A percentile compares a stretch with the other conserved stretches of the same genome.
Evolutionary conservation across 441 rosid genomes (phyloP).

Genomic region (Geranium incanum): DNA sequence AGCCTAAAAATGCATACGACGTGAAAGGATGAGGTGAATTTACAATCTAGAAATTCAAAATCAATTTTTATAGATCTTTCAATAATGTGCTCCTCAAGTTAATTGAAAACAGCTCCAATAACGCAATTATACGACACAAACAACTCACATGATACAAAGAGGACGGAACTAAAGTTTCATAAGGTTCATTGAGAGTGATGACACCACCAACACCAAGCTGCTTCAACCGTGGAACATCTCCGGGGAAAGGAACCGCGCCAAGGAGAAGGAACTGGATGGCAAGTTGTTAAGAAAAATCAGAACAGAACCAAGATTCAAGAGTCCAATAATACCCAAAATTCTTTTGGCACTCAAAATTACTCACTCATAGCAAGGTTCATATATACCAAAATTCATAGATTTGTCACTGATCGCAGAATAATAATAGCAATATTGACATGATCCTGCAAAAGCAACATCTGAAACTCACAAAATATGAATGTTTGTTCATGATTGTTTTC

Average conservation of each 20-base stretch:
- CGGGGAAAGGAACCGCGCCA: conserved; percentile 79
- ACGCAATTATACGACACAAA: not conserved
- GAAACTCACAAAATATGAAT: not conserved
- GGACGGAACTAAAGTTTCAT: conserved; percentile 64
- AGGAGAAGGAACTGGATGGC: conserved; percentile 47
- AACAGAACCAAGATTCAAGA: not conserved
- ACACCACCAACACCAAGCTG: conserved; percentile 66
- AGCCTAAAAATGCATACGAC: conserved; percentile 35
- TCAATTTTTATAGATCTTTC: no score
- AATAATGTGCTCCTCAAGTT: no score
- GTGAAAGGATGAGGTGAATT: not conserved
- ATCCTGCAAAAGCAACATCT: not conserved
- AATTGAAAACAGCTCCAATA: not conserved
- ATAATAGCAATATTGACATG: not conserved
- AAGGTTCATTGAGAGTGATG: conserved; percentile 74
- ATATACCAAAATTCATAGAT: not conserved
- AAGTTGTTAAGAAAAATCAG: not conserved
- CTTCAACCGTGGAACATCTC: conserved; percentile 63
- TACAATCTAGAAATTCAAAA: no score
- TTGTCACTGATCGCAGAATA: not conserved
- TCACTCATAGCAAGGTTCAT: not conserved
- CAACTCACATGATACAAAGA: conserved; percentile 44
- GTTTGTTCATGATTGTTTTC: not conserved
- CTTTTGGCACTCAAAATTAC: no score
- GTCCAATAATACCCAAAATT: not conserved